These are phyloP conservation scores for Botrytis aclada DNA, from an alignment of 2,329 filamentous ascomycete species.

Conservation along the genomic window DNA sequence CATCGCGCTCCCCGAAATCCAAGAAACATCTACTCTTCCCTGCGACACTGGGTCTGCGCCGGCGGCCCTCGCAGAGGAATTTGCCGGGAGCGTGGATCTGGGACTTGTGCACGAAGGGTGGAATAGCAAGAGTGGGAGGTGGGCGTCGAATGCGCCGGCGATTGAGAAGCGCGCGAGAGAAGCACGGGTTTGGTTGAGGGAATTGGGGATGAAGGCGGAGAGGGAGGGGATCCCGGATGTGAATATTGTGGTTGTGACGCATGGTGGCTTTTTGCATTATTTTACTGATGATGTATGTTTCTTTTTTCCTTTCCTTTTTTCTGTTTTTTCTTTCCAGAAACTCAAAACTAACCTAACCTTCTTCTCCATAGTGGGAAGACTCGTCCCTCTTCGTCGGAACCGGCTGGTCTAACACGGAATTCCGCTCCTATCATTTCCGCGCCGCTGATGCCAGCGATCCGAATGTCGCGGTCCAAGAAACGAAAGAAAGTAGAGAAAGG, in stretches of 20 bases:
- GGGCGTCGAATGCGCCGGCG: conserved; percentile 34
- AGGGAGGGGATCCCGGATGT: conserved; percentile 45
- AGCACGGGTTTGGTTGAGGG: conserved; percentile 57
- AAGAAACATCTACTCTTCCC: conserved; percentile 72
- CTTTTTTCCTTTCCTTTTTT: neutral
- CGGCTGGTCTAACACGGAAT: conserved; percentile 37
- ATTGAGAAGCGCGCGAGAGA: conserved; percentile 49
- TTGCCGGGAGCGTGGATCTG: conserved; percentile 7
- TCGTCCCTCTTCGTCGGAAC: conserved; percentile 32
- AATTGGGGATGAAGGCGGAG: conserved; percentile 34
- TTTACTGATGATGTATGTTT: conserved; percentile 69
- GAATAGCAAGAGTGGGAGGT: conserved; percentile 34
- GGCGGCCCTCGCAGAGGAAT: neutral
- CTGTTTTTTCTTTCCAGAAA: neutral
- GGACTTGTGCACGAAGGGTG: neutral
- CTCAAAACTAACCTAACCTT: neutral
- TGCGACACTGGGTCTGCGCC: conserved; percentile 64
- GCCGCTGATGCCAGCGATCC: conserved; percentile 23
- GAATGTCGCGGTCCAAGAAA: conserved; percentile 28
- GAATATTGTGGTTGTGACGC: conserved; percentile 73
- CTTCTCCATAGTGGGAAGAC: conserved; percentile 45
- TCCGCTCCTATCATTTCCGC: conserved; percentile 32
- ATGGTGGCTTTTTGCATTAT: conserved; percentile 82
- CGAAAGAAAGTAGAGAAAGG: conserved; percentile 29
- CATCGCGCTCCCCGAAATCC: conserved; percentile 68